Evolutionary conservation across 208 protist genomes (phyloP).

Genomic region (Crithidia brevicula): DNA sequence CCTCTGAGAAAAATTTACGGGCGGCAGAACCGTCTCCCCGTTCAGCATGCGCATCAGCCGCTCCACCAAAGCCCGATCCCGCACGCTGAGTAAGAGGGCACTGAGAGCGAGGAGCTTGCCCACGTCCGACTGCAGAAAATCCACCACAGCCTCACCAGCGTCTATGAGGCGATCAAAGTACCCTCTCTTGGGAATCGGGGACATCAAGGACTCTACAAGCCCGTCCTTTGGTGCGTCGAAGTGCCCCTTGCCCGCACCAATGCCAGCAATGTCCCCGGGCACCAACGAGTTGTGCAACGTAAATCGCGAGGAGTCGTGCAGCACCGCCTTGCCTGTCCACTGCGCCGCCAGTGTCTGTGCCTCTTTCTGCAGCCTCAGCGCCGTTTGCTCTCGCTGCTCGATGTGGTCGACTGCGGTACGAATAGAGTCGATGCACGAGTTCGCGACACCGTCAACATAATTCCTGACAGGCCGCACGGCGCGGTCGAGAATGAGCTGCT

Average conservation of each 20-base stretch:
- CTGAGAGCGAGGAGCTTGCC: neutral
- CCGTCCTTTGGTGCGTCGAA: no score
- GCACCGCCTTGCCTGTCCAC: no score
- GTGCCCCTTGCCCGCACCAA: no score
- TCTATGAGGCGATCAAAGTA: no score
- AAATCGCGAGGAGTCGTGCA: neutral
- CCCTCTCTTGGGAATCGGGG: no score
- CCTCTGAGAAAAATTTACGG: neutral
- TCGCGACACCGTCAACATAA: neutral
- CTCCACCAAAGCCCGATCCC: neutral
- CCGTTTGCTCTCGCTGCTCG: neutral
- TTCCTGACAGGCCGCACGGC: neutral
- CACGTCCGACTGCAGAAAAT: neutral
- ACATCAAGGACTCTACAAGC: no score
- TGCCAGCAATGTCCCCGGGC: no score
- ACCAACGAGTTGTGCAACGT: neutral
- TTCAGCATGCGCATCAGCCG: neutral
- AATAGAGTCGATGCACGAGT: neutral
- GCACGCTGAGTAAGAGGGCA: neutral
- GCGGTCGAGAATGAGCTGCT: neutral
- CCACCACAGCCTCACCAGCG: neutral
- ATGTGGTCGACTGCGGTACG: neutral
- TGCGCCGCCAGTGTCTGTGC: no score
- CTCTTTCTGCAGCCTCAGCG: no score
- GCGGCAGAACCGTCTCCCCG: neutral